phyloP scores from a whole-genome alignment of 352 stramenopile species.

The Hyphochytrium catenoides region DNA sequence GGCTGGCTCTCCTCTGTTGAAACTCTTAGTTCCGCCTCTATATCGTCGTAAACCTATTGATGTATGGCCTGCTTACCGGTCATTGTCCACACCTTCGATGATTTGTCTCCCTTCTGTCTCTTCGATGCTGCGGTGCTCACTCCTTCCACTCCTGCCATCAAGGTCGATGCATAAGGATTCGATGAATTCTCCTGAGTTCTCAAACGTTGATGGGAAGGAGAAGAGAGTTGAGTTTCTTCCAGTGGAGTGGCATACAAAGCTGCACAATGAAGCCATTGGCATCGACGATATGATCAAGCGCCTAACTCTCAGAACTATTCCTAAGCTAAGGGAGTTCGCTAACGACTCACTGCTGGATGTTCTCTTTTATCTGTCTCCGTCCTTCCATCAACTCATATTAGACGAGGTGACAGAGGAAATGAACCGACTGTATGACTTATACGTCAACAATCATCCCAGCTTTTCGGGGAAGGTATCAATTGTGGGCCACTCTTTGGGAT shows the following conservation, averaged over 20 bases:
- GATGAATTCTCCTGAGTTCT: slow-evolving; percentile 35
- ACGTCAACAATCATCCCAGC: slow-evolving; percentile 9
- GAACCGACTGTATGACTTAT: slow-evolving; percentile 37
- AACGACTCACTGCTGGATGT: slow-evolving; percentile 78
- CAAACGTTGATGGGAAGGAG: slow-evolving; percentile 6
- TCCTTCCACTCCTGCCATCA: too few relatives aligned
- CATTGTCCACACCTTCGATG: slow-evolving; percentile 35
- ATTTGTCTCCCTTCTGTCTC: too few relatives aligned
- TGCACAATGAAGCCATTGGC: slow-evolving; percentile 18
- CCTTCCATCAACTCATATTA: slow-evolving; percentile 72
- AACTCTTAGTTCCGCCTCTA: too few relatives aligned
- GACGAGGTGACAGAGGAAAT: slow-evolving; percentile 70
- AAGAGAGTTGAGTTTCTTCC: slow-evolving; percentile 34
- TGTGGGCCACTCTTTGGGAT: slow-evolving; percentile 57
- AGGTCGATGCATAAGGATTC: slow-evolving; percentile 40
- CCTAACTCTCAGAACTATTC: slow-evolving; percentile 36
- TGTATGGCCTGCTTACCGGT: slow-evolving; percentile 49
- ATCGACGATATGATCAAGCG: slow-evolving; percentile 15
- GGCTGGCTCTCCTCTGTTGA: too few relatives aligned
- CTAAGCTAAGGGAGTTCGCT: slow-evolving; percentile 64
- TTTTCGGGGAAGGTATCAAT: slow-evolving; percentile 45
- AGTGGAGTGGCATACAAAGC: slow-evolving; percentile 62
- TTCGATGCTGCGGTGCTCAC: too few relatives aligned
- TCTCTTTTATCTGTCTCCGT: slow-evolving; percentile 72
- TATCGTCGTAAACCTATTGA: slow-evolving; percentile 57